phyloP scores from a whole-genome alignment of 2,329 filamentous ascomycete species.

The Fusarium succisae region DNA sequence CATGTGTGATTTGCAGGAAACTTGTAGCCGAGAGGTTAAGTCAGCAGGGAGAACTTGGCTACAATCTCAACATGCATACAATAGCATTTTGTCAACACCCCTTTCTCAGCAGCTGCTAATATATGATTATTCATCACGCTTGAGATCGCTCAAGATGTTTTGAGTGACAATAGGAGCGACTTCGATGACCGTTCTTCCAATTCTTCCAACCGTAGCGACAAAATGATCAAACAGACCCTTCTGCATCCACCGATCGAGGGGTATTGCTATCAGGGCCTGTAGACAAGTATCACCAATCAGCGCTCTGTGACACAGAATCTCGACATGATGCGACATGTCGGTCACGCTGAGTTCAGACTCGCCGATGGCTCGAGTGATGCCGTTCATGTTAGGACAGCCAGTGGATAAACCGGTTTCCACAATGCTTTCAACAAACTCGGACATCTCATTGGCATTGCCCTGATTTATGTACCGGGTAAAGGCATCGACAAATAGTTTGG shows the following conservation, averaged over 20 bases:
- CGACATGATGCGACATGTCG: background rate
- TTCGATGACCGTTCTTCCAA: background rate
- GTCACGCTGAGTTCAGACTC: background rate
- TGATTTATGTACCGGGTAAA: background rate
- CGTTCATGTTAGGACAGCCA: fast-evolving
- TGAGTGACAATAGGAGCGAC: background rate
- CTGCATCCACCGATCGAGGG: background rate
- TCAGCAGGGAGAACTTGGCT: too few species aligned
- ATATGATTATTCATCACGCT: fast-evolving
- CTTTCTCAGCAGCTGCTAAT: fast-evolving
- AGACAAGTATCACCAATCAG: background rate
- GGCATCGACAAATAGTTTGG: background rate
- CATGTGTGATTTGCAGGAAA: too few species aligned
- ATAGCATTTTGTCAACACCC: fast-evolving
- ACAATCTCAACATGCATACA: background rate
- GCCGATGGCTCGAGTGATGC: background rate
- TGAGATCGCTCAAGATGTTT: background rate
- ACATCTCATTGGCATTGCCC: too few species aligned
- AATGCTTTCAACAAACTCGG: background rate
- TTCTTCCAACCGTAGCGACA: fast-evolving
- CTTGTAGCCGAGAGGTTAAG: too few species aligned
- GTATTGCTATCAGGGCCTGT: background rate
- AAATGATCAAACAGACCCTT: background rate
- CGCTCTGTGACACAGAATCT: background rate
- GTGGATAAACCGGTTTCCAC: fast-evolving